Evolutionary conservation across 768 basidiomycete species (phyloP), one percentile per base, ranked within the genome.

Genomic region (Trametes sanguinea): DNA sequence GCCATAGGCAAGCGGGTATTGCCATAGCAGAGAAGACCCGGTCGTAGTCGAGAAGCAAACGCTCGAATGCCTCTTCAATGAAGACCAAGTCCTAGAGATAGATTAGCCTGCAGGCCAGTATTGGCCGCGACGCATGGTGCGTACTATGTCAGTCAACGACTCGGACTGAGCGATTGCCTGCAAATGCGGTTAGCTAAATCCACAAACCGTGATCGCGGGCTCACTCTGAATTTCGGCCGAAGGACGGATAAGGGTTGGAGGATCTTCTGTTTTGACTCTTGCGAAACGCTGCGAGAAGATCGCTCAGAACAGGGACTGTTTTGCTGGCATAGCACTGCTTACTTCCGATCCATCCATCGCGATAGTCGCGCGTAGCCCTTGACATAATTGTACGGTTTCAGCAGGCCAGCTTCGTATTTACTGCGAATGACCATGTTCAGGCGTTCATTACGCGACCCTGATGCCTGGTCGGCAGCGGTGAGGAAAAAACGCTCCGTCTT

Each of bases 31-130:
- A 88, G 75, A 94, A 93, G 13, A 92, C 94, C 27, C 95, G 89
- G 72, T 98, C 96, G 65, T 98, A 98, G 71, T 97, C 95, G 22
- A 98, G 85, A 60, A 99, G 80, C 62, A 98, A 81, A 1, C 95
- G 89, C 73, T 99, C 96, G 69, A 98, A 98, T 0, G 92, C 95
- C 76, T 98, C 96, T 74, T 98, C 96, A 68, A 99, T 95, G 74
- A 97, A 96, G 11, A 98, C 92, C 30, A 97, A 83, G 74, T 99
- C 96, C 89, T 90, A 65, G 11, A 57, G 17, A 22, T 44, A 10
- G 37, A 32, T 57, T 22, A 63, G 46, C 43, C 22, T 35, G 17
- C n/a, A 42, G 32, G 63, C 63, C 11, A 58, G 56, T 22, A 53
- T 33, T 11, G 48, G 40, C 30, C n/a, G n/a, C 22, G 5, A 44